Conservation (phyloP, 83 land plant species). For the Diphasiastrum complanatum region DNA sequence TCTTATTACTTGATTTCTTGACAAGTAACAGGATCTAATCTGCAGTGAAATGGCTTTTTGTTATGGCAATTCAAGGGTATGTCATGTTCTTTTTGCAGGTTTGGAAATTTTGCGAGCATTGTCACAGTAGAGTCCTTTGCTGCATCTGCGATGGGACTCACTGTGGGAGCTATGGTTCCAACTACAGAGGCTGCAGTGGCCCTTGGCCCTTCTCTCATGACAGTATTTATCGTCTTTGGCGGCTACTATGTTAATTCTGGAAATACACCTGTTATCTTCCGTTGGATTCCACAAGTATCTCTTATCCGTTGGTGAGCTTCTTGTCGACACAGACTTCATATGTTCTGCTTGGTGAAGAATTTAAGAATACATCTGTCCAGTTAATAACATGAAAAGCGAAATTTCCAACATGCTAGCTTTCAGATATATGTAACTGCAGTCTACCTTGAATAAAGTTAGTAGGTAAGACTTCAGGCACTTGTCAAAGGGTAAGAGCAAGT, state of each 20-base stretch:
- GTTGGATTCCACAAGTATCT: conserved; percentile 93
- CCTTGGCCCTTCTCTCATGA: conserved; percentile 97
- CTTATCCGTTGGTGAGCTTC: conserved; percentile 82
- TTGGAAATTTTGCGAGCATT: conserved; percentile 74
- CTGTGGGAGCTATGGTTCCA: conserved; percentile 98
- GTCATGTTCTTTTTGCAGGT: too few relatives aligned
- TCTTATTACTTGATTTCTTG: too few relatives aligned
- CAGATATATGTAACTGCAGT: too few relatives aligned
- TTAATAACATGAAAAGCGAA: too few relatives aligned
- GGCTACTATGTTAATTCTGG: conserved; percentile 97
- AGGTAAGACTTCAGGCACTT: too few relatives aligned
- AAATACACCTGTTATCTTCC: conserved; percentile 81
- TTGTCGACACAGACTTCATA: background rate
- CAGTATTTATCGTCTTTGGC: conserved; percentile 96
- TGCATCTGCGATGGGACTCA: conserved; percentile 99
- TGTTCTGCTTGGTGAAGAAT: background rate
- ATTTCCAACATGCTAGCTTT: too few relatives aligned
- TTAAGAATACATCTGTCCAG: too few relatives aligned
- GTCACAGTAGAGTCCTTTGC: conserved; percentile 92
- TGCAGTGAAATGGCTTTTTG: too few relatives aligned
- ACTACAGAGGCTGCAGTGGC: conserved; percentile 98
- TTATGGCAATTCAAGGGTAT: too few relatives aligned
- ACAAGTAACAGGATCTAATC: too few relatives aligned
- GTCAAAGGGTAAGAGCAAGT: too few relatives aligned
- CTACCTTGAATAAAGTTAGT: too few relatives aligned